A percentile compares a stretch with the other conserved stretches of the same genome.
These are phyloP conservation scores for Yarrowia alimentaria DNA, from an alignment of 805 yeast species.

Conservation along the genomic window DNA sequence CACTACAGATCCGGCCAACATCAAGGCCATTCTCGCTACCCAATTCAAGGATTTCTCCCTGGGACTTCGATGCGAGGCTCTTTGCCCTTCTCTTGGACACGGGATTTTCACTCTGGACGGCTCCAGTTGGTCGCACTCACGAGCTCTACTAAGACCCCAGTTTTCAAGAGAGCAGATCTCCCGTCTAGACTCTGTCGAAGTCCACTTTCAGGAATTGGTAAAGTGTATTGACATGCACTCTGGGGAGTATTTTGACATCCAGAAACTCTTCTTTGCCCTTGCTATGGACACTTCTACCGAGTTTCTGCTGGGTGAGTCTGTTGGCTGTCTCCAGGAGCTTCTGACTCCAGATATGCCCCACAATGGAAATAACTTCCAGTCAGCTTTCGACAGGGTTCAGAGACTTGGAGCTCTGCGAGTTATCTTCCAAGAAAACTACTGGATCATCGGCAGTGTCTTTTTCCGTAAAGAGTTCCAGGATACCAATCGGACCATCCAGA, in stretches of 20 bases:
- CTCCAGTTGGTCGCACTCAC: slow-evolving; percentile 41
- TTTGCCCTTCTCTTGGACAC: slow-evolving; percentile 38
- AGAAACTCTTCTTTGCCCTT: slow-evolving; percentile 36
- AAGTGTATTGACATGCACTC: slow-evolving; percentile 2
- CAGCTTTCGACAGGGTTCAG: slow-evolving; percentile 30
- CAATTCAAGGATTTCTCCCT: too few species aligned
- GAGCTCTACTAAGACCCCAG: slow-evolving; percentile 42
- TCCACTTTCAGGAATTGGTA: slow-evolving; percentile 34
- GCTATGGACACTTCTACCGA: slow-evolving; percentile 42
- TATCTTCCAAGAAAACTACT: slow-evolving; percentile 31
- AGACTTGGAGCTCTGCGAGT: slow-evolving; percentile 30
- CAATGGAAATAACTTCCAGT: slow-evolving; percentile 29
- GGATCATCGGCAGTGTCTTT: slow-evolving; percentile 30
- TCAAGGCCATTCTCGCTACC: slow-evolving; percentile 39
- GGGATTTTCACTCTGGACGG: slow-evolving; percentile 43
- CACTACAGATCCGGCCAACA: slow-evolving; percentile 39
- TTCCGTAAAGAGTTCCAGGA: slow-evolving; percentile 38
- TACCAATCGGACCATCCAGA: slow-evolving; percentile 30
- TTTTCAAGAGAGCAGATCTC: slow-evolving; percentile 39
- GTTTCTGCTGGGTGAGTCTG: slow-evolving; percentile 39
- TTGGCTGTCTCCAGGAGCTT: slow-evolving; percentile 33
- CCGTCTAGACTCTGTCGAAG: slow-evolving; percentile 34
- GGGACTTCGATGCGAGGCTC: slow-evolving; percentile 33
- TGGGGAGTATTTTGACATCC: slow-evolving; percentile 34
- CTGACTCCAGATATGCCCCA: slow-evolving; percentile 29